Conservation (phyloP, 192 early-diverging fungal species). For the Geranomyces variabilis region DNA sequence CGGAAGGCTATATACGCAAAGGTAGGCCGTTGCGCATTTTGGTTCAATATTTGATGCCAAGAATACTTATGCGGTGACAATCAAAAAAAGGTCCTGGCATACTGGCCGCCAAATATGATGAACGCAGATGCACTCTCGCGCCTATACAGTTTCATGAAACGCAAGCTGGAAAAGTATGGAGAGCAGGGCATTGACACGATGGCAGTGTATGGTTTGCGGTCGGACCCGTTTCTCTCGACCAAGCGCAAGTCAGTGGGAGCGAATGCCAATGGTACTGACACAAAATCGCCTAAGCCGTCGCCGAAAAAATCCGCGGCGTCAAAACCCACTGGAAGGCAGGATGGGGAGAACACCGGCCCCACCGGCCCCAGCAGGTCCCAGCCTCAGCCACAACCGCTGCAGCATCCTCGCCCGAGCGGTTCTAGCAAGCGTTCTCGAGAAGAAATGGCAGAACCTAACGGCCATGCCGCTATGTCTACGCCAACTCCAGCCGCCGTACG, state of each 20-base stretch:
- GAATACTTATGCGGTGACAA: neutral
- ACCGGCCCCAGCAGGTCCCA: neutral
- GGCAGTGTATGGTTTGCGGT: neutral
- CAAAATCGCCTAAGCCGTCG: neutral
- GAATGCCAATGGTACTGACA: neutral
- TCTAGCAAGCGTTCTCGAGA: neutral
- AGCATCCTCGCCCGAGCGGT: neutral
- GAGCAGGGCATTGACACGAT: neutral
- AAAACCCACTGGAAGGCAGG: no score
- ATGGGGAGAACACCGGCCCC: neutral
- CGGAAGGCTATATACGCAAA: constrained; percentile 42
- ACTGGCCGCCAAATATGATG: constrained; percentile 18
- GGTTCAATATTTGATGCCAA: neutral
- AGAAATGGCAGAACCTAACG: neutral
- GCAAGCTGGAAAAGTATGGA: neutral
- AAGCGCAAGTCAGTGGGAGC: constrained; percentile 1
- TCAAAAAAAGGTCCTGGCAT: neutral
- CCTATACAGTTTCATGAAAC: constrained; percentile 21
- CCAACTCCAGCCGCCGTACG: neutral
- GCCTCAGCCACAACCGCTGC: neutral
- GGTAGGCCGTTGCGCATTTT: neutral
- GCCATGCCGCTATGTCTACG: neutral
- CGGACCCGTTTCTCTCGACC: neutral
- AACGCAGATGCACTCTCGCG: constrained; percentile 17
- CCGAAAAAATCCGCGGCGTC: neutral